A percentile compares a stretch with the other conserved stretches of the same genome.
Evolutionary conservation across 2,329 filamentous ascomycete species (phyloP).

Genomic region (Neophaeococcomyces aloes): DNA sequence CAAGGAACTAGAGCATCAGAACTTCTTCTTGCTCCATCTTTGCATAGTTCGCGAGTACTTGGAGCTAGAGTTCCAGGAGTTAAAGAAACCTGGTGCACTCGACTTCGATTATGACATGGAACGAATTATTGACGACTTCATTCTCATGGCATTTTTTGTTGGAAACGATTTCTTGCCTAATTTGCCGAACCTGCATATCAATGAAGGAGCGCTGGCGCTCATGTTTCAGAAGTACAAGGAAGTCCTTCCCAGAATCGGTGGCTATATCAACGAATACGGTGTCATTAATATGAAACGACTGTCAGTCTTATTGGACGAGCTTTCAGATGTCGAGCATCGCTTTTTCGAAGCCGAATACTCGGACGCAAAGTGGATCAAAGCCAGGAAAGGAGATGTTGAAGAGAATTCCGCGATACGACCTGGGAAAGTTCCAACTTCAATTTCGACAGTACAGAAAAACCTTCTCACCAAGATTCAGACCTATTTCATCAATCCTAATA

Average conservation of each 20-base stretch:
- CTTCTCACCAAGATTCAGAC: conserved; percentile 73
- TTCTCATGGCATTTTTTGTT: conserved; percentile 98
- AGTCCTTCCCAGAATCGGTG: conserved; percentile 73
- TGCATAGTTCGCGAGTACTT: conserved; percentile 96
- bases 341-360: conserved; percentile 85
- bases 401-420: conserved; percentile 53
- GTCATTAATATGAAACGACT: conserved; percentile 80
- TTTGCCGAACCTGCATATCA: conserved; percentile 91
- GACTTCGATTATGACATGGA: conserved; percentile 84
- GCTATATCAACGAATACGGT: conserved; percentile 93
- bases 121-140: conserved; percentile 96
- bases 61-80: conserved; percentile 90
- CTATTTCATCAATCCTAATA: conserved; percentile 62
- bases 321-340: conserved; percentile 80
- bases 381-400: conserved; percentile 64
- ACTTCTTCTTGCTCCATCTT: conserved; percentile 94
- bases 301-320: conserved; percentile 64
- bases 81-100: conserved; percentile 62
- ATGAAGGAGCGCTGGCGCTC: conserved; percentile 87
- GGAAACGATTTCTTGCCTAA: conserved; percentile 99
- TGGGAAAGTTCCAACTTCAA: conserved; percentile 50
- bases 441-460: conserved; percentile 70
- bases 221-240: conserved; percentile 98
- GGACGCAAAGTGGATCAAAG: conserved; percentile 83
- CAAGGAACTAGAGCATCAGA: conserved; percentile 95